Base-by-base conservation (phyloP, 179 eudicot genomes). In the Beta macrorhiza region DNA sequence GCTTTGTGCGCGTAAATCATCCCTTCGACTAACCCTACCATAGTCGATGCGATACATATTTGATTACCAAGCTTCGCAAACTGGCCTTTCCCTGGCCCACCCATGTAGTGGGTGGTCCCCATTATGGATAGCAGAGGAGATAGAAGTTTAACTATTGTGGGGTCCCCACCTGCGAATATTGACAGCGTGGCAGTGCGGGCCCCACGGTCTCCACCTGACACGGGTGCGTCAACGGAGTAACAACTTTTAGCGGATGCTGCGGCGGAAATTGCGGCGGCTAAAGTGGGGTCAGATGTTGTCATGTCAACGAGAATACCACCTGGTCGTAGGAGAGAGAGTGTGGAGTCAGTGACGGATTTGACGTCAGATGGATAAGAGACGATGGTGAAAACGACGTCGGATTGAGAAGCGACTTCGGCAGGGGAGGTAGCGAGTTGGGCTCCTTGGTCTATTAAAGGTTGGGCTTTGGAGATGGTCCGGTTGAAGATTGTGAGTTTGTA, bases 331-430 rank as follows among this genome's bases (percentile, higher is more conserved):
- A 87, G 79, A 57, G 92, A 55, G 82, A 92, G 89, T 49, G 88
- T 91, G 61, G 89, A 85, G 86, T 89, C 84, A 80, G 90, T 65
- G 85, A 96, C 98, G 72, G 91, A 89, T 76, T 89, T 83, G 77
- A 96, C 99, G 90, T 96, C 99, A 81, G 98, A 91, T 37, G 99
- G 98, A 88, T 83, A 96, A 17, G 97, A 97, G 83, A 96, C 92
- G 89, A 96, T 94, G 88, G 98, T 89, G 94, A 96, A 94, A 29
- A 96, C 93, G 91, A 96, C 91, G 87, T 96, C 98, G 88, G 97
- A 92, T 79, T 83, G 88, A 80, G 93, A 57, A 20, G 98, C 96
- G 74, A 94, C 88, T 79, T 85, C 47, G 82, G 81, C 69, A 0
- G 99, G 98, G 42, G 97, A 82, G 20, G 79, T 53, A 68, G 90